phyloP scores from a whole-genome alignment of 2,329 filamentous ascomycete genomes.

The Aspergillus sp. region DNA sequence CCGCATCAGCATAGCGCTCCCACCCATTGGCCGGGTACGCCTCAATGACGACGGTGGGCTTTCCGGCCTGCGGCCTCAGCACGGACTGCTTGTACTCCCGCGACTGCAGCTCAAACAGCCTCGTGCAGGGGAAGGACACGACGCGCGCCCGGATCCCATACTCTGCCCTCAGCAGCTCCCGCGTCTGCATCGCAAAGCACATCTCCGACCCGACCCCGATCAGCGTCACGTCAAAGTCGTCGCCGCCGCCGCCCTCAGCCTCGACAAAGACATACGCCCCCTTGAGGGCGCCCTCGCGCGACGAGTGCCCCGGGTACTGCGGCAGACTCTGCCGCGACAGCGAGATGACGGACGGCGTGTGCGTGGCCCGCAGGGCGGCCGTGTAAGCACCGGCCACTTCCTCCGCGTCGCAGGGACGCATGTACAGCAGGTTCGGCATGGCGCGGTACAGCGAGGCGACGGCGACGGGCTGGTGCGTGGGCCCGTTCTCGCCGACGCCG shows the following conservation, averaged over 20 bases:
- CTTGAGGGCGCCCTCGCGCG: constrained; percentile 32
- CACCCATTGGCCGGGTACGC: constrained; percentile 48
- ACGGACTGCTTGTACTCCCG: constrained; percentile 43
- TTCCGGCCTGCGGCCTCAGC: constrained; percentile 31
- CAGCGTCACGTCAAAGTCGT: constrained; percentile 43
- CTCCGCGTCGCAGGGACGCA: constrained; percentile 13
- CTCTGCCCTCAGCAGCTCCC: constrained; percentile 35
- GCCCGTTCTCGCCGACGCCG: constrained; percentile 14
- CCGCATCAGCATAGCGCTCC: constrained; percentile 52
- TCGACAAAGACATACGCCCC: constrained; percentile 41
- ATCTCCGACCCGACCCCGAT: constrained; percentile 52
- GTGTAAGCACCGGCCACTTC: constrained; percentile 9
- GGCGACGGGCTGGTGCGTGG: constrained; percentile 15
- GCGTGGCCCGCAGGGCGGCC: constrained; percentile 6
- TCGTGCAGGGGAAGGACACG: constrained; percentile 49
- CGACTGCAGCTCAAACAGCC: constrained; percentile 48
- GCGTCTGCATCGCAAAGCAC: constrained; percentile 43
- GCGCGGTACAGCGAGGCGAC: constrained; percentile 9
- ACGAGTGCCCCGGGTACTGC: constrained; percentile 36
- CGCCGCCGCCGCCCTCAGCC: constrained; percentile 28
- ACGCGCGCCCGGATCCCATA: constrained; percentile 34
- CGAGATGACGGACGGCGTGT: constrained; percentile 10
- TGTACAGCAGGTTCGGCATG: constrained; percentile 12
- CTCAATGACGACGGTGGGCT: constrained; percentile 47
- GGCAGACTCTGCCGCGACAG: constrained; percentile 8